Evolutionary conservation across 2,329 filamentous ascomycete species (phyloP).

Genomic region (Trichoderma atroviride): DNA sequence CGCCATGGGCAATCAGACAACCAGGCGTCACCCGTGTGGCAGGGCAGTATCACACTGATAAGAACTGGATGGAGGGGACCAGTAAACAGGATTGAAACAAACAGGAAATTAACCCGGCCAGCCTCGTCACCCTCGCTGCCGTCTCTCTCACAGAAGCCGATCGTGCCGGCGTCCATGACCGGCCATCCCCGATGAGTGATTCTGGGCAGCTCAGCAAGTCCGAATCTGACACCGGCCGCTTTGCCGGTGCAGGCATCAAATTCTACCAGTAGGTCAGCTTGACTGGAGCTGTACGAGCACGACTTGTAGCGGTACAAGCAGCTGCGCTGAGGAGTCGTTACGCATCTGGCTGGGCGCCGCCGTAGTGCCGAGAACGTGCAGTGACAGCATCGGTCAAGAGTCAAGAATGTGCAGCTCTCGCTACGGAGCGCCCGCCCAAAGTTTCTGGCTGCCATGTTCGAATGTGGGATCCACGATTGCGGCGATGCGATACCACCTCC

Average conservation of each 20-base stretch:
- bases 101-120: background rate
- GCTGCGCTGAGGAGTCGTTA: background rate
- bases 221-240: conserved; percentile 6
- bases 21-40: background rate
- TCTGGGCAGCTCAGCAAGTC: background rate
- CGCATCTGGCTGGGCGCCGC: conserved; percentile 3
- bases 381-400: background rate
- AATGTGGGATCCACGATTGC: conserved; percentile 9
- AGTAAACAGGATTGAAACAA: background rate
- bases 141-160: background rate
- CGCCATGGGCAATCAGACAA: background rate
- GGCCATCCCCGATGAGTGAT: background rate
- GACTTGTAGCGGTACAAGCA: background rate
- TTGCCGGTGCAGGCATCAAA: background rate
- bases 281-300: background rate
- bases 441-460: background rate
- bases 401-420: background rate
- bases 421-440: conserved; percentile 4
- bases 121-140: background rate
- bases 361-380: conserved; percentile 12
- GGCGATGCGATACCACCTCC: background rate
- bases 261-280: background rate
- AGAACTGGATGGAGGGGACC: background rate
- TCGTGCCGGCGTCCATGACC: background rate
- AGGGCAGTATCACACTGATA: background rate